Base-by-base conservation (phyloP, 306 rosid species). In the Lagenaria siceraria region DNA sequence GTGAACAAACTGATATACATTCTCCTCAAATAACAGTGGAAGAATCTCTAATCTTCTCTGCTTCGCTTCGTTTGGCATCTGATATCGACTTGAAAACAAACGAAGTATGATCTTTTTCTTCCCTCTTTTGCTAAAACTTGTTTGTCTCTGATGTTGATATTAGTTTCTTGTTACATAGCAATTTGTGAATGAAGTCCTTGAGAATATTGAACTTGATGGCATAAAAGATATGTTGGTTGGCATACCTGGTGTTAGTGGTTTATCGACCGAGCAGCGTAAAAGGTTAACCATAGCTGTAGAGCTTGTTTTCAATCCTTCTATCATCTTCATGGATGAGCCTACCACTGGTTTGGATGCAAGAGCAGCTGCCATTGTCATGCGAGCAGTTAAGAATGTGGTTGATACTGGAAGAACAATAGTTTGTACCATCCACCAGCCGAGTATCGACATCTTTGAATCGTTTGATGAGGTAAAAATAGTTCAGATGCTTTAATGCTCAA, bases 371-470 rank as follows among this genome's bases (percentile, higher is more conserved):
- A 80, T 83, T n/a, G 90, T 88, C 70, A 84, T 86, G 88, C 78
- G 88, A 75, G 90, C 83, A 5, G 84, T 86, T 38, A 88, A 85
- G 84, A 88, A 88, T 74, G 79, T 88, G 13, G 88, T 60, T 42
- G 65, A 77, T 12, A 81, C 90, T 0, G 86, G 90, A 63, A 81
- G 92, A 78, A 88, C 92, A 56, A 80, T 84, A 14, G 88, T 86
- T 31, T 88, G 92, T 82, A 86, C 92, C n/a, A 84, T 84, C 33
- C 92, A 88, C 83, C 90, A 86, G 52, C 90, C 92, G 0, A 84
- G 87, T 64, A 83, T 86, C 13, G 84, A 88, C 81, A 80, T 86
- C 35, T 83, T 86, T 70, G 88, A 84, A 73, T 70, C 86, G 21
- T 84, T 82, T 65, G 92, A 82, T 80, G 89, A 86, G 88, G 90